Evolutionary conservation across 441 rosid genomes (phyloP).

Genomic region (Eutrema salsugineum): DNA sequence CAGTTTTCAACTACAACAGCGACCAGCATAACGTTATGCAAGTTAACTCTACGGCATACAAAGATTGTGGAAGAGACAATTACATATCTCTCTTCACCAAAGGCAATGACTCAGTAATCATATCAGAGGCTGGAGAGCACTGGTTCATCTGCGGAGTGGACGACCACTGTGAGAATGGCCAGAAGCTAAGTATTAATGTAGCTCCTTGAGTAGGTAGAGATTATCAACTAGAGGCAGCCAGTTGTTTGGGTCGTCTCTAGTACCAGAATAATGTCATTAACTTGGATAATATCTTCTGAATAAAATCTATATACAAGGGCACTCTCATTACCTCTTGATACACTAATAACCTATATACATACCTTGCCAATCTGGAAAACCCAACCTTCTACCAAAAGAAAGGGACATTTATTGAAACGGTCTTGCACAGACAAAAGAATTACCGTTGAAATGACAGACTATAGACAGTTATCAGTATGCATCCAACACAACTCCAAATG

Average conservation of each 20-base stretch:
- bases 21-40: conserved; percentile 37
- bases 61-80: conserved; percentile 24
- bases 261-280: conserved; percentile 14
- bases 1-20: conserved; percentile 34
- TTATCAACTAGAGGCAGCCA: background rate
- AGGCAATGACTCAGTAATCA: conserved; percentile 31
- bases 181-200: conserved; percentile 33
- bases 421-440: background rate
- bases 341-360: background rate
- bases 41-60: conserved; percentile 35
- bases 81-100: conserved; percentile 27
- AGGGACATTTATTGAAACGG: background rate
- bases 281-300: background rate
- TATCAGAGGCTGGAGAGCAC: conserved; percentile 30
- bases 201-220: conserved; percentile 20
- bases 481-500: conserved; percentile 24
- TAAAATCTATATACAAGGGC: background rate
- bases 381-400: background rate
- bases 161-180: conserved; percentile 40
- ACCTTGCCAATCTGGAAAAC: background rate
- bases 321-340: background rate
- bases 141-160: conserved; percentile 35
- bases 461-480: background rate
- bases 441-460: background rate
- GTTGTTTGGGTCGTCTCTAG: conserved; percentile 4